Evolutionary conservation across 495 filamentous ascomycete genomes (phyloP), one percentile per base, ranked within the genome.

Genomic region (Hypoxylon fuscum): DNA sequence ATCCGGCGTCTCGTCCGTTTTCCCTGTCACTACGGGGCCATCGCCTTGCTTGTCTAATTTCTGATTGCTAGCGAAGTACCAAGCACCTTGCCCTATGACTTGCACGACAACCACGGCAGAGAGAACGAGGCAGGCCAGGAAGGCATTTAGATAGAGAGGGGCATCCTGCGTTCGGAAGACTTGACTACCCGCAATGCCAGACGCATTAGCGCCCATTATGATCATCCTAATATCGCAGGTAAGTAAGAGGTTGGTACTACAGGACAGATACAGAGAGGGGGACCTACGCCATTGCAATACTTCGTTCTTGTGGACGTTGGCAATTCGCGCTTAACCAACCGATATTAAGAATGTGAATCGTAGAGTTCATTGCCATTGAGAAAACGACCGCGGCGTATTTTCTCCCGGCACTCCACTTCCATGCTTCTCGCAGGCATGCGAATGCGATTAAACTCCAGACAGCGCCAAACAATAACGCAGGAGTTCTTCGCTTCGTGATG

Each of bases 191-290:
- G 81, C 77, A 21, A 83, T 85, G 1, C 81, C 82, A 2, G 78
- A 71, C 40, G 75, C 71, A 53, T 83, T 83, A 9, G 83, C 84
- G 8, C 79, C 76, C 81, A 85, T 85, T 35, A 87, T 76, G 37
- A 85, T 73, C 43, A 84, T 71, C 10, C 76, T 80, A 21, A 25
- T 20, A 38, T 47, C 29, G 68, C 23, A 45, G 20, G 52, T 59
- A 14, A 60, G 23, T n/a, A 15, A 3, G 2, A 42, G 47, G 34
- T 32, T 53, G 14, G 14, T 17, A 20, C 8, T 20, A 40, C 2
- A 45, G 3, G 8, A 18, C 23, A 23, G 53, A 20, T 25, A 58
- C 52, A 43, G 29, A 41, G 48, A 38, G 21, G 42, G 17, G 41
- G 12, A 75, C 80, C 61, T 73, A 83, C 78, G 82, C 79, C 79